Evolutionary conservation across 176 grass and related monocot species (phyloP).

Genomic region (Cymbopogon citratus): DNA sequence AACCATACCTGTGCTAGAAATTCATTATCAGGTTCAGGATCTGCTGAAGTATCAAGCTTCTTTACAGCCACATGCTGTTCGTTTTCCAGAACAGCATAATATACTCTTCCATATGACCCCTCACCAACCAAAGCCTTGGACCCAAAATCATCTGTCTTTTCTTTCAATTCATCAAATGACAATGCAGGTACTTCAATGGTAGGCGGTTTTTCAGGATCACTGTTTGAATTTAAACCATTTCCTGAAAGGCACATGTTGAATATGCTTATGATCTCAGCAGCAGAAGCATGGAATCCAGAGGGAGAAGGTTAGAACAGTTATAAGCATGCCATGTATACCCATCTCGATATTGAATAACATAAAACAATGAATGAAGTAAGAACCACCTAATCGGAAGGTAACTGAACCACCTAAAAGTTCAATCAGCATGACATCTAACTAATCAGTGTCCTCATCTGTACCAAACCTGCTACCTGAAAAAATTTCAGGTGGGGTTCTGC

Average conservation of each 20-base stretch:
- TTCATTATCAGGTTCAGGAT: constrained; percentile 56
- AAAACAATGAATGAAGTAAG: not conserved
- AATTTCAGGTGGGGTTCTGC: not conserved
- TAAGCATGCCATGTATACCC: not conserved
- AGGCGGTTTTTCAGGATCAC: constrained; percentile 34
- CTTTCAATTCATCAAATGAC: constrained; percentile 59
- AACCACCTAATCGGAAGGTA: not conserved
- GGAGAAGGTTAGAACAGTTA: not conserved
- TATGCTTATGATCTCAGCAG: constrained; percentile 8
- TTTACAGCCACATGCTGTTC: constrained; percentile 60
- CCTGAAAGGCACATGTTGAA: constrained; percentile 31
- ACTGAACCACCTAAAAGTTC: not conserved
- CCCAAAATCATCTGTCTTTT: constrained; percentile 77
- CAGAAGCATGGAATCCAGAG: not conserved
- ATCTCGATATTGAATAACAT: not conserved
- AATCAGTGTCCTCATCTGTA: constrained; percentile 2
- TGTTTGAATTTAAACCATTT: constrained; percentile 27
- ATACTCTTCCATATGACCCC: constrained; percentile 85
- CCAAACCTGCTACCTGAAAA: constrained; percentile 10
- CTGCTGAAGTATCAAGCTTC: constrained; percentile 65
- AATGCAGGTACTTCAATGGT: constrained; percentile 56
- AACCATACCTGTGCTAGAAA: constrained; percentile 56
- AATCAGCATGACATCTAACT: not conserved
- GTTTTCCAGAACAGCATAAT: constrained; percentile 55
- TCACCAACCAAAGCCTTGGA: constrained; percentile 75